Evolutionary conservation across 345 rosid genomes (phyloP), one percentile per base, ranked within the genome.

Genomic region (Eucalyptus coolabah): DNA sequence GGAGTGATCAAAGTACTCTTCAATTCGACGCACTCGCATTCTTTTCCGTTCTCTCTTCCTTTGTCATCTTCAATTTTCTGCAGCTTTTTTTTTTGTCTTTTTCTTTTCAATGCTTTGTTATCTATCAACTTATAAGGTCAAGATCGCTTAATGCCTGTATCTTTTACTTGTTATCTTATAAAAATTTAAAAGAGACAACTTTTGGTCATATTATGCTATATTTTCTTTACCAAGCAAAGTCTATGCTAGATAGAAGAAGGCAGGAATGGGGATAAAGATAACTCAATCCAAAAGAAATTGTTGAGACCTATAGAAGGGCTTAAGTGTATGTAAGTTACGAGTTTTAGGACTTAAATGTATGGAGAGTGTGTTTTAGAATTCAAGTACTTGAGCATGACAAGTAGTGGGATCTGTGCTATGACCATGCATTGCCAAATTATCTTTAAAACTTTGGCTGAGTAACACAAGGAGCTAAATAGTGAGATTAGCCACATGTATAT

Each of bases 61-160:
- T 28, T 4, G 1, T 24, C 63, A 56, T 56, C 30, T 24, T 56
- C 6, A 12, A 30, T 63, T 60, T 30, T 60, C 32, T 28, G 69
- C 17, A 60, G 4, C 69, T 28, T 14, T 28, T 28, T 28, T 30
- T 60, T 17, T 6, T 60, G 6, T 13, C 69, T 44, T 60, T 59
- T 12, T 13, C 8, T 60, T 60, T 60, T 60, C 3, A 4, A 13
- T 28, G 30, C 63, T 56, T 24, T 4, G 13, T 24, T 56, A 24
- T 21, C 30, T 56, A 10, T 1, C 12, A 9, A 9, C 6, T 56
- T 56, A 56, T 18, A 9, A 23, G 13, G 63, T 24, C 30, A 56
- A 23, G 6, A 56, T 10, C 3, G 30, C 13, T 56, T 10, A 1
- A 56, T 0, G 6, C 30, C 1, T 1, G 6, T 56, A 24, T 56